Evolutionary conservation across 1,284 basidiomycete genomes (phyloP), one percentile per base, ranked within the genome.

Genomic region (Tilletia caries): DNA sequence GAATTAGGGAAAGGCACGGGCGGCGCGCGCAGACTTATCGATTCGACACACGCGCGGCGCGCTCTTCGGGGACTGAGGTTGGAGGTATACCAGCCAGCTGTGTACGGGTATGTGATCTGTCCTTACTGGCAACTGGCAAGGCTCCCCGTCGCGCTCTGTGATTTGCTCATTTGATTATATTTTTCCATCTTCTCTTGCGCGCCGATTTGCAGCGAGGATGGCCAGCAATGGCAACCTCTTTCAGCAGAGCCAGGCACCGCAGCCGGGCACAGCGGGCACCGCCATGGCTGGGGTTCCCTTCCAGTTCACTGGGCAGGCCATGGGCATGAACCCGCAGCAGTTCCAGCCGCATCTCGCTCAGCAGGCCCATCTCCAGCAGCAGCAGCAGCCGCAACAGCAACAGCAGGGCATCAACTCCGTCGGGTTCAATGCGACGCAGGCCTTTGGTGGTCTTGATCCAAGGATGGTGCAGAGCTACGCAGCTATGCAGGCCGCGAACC

Each of bases 271-370:
- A 15, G 10, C 54, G 6, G 18, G 4, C 3, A 20, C 54, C 3
- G 54, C 20, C 2, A 3, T 58, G 25, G 29, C 18, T 15, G 54
- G 54, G 8, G 23, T 32, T 6, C 54, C 54, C 20, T 58, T 76
- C 15, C 75, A 76, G 52, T 68, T 71, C 25, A 70, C 75, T 18
- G 73, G 69, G 37, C 71, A 71, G 13, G 64, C 67, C 43, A 70
- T 60, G 44, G 64, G 43, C 13, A 73, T 73, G 64, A 76, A 67
- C 66, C 70, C n/a, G 54, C 67, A 62, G 43, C 64, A 69, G 1
- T 76, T 74, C 70, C 76, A 75, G 27, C 73, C 71, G 44, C 75
- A 75, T 67, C 67, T 77, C 68, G 65, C 73, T 1, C 67, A 75
- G 54, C 71, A 73, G 62, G 37, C 6, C 13, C 37, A 41, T 13